A percentile compares a stretch with the other conserved stretches of the same genome.
phyloP scores from a whole-genome alignment of 73 alveolate species.

The Stentor coeruleus region DNA sequence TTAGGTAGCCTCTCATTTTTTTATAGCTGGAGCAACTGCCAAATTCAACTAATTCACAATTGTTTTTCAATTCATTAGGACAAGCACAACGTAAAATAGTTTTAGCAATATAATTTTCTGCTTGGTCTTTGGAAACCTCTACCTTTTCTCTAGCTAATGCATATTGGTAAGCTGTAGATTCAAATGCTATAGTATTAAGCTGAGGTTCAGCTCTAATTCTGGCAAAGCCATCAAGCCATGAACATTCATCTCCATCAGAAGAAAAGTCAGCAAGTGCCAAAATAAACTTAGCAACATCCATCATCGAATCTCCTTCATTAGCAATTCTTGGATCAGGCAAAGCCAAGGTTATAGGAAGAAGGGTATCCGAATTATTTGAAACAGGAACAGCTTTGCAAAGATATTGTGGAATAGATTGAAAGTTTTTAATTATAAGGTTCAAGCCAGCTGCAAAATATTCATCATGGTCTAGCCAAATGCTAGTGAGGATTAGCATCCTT shows the following conservation, averaged over 20 bases:
- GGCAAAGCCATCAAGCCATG: not conserved
- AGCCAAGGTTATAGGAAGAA: not conserved
- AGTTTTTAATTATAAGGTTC: not conserved
- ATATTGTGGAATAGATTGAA: not conserved
- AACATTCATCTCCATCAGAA: not conserved
- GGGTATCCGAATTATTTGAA: not conserved
- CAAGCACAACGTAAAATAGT: not conserved
- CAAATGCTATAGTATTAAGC: not conserved
- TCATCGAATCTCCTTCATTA: not conserved
- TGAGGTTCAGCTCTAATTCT: not conserved
- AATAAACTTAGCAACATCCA: not conserved
- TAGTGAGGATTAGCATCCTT: not conserved
- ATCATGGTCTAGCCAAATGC: not conserved
- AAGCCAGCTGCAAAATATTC: not conserved
- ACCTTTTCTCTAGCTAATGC: not conserved
- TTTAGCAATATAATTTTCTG: no score
- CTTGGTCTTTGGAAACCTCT: not conserved
- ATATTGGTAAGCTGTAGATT: not conserved
- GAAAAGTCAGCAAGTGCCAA: not conserved
- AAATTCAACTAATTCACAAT: not conserved
- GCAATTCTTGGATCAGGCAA: constrained; percentile 16
- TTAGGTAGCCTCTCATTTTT: not conserved
- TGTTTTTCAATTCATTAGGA: not conserved
- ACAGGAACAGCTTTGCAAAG: constrained; percentile 2
- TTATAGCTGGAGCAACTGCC: not conserved